Evolutionary conservation across 2,329 filamentous ascomycete species (phyloP).

Genomic region (Fusarium coicis): DNA sequence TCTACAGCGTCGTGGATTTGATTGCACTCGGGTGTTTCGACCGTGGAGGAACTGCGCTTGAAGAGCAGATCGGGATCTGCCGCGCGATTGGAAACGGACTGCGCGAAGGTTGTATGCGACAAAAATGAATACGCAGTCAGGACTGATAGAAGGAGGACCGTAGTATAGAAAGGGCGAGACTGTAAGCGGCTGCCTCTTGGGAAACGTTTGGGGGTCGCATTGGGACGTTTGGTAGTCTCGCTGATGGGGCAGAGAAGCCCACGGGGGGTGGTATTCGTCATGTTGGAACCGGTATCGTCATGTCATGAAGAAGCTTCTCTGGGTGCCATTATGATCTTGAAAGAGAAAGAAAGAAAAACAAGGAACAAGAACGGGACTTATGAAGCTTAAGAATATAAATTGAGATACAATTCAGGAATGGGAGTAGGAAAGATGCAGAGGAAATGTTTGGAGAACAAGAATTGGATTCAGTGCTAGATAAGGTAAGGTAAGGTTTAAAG

Average conservation of each 20-base stretch:
- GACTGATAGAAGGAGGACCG: conserved; percentile 58
- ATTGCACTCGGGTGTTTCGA: conserved; percentile 69
- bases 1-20: conserved; percentile 81
- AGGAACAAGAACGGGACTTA: not conserved
- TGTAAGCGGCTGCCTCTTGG: conserved; percentile 52
- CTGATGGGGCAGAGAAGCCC: conserved; percentile 11
- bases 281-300: conserved; percentile 33
- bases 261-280: conserved; percentile 24
- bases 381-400: not conserved
- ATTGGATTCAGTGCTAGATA: conserved; percentile 11
- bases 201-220: conserved; percentile 14
- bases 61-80: conserved; percentile 32
- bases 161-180: conserved; percentile 61
- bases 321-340: conserved; percentile 17
- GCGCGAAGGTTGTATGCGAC: conserved; percentile 35
- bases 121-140: conserved; percentile 59
- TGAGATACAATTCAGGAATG: not conserved
- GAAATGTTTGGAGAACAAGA: conserved; percentile 8
- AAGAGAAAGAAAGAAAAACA: not conserved
- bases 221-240: conserved; percentile 8
- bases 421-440: not conserved
- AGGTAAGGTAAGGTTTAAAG: conserved; percentile 7
- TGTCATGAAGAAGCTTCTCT: conserved; percentile 37
- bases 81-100: conserved; percentile 14
- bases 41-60: conserved; percentile 42